These are phyloP conservation scores for Dryas octopetala DNA, from an alignment of 306 rosid species.

Conservation along the genomic window DNA sequence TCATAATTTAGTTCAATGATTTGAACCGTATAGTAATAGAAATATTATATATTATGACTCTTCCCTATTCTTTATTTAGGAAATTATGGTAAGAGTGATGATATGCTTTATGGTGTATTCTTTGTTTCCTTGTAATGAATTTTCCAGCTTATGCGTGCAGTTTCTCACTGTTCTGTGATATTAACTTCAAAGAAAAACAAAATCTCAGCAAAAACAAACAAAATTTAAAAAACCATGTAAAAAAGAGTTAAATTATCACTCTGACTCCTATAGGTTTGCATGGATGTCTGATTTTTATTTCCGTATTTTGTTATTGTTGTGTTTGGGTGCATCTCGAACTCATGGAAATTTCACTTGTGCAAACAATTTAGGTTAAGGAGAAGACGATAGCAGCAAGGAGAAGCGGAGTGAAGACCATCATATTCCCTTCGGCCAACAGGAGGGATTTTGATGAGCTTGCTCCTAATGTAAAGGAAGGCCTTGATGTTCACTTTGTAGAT, in stretches of 20 bases:
- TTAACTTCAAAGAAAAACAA: background rate
- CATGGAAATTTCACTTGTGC: conserved; percentile 24
- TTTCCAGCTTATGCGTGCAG: background rate
- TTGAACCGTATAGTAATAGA: background rate
- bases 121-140: background rate
- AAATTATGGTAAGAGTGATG: background rate
- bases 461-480: conserved; percentile 81
- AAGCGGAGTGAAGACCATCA: conserved; percentile 72
- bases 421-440: conserved; percentile 87
- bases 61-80: background rate
- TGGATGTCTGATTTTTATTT: background rate
- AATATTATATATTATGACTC: background rate
- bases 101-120: background rate
- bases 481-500: conserved; percentile 91
- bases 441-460: conserved; percentile 92
- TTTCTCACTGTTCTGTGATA: background rate
- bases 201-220: no score
- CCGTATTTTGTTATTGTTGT: background rate
- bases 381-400: conserved; percentile 95
- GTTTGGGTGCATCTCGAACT: conserved; percentile 21
- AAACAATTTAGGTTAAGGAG: conserved; percentile 79
- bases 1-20: no score
- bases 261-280: background rate
- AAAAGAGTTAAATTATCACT: background rate
- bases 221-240: background rate